Conservation (phyloP, 768 basidiomycete species). For the Strobilomyces echinocephalus region DNA sequence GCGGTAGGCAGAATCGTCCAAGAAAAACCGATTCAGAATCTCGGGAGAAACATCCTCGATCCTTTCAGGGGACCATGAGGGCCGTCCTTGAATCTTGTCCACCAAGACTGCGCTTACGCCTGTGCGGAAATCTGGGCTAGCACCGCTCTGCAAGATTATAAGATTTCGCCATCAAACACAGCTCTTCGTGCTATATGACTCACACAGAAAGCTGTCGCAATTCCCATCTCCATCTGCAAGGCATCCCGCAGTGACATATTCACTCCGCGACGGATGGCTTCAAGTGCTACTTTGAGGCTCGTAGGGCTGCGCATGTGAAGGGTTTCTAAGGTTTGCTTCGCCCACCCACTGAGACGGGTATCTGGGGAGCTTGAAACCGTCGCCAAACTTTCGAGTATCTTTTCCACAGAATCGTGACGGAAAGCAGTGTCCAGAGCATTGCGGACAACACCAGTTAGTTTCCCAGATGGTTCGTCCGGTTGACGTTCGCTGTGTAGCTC, state of each 20-base stretch:
- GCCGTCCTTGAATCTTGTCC: conserved; percentile 47
- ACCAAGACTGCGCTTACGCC: conserved; percentile 73
- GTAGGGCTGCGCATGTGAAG: conserved; percentile 81
- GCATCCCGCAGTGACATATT: conserved; percentile 56
- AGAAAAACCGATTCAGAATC: conserved; percentile 67
- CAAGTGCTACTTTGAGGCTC: conserved; percentile 84
- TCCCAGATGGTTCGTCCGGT: conserved; percentile 47
- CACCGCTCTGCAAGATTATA: conserved; percentile 50
- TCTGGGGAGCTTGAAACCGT: conserved; percentile 37
- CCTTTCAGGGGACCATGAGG: conserved; percentile 67
- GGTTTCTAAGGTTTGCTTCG: conserved; percentile 55
- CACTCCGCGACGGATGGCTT: conserved; percentile 71
- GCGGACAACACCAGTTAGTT: conserved; percentile 59
- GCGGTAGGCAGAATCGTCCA: conserved; percentile 44
- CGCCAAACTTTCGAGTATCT: conserved; percentile 57
- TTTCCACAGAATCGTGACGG: conserved; percentile 60
- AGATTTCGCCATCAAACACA: conserved; percentile 12
- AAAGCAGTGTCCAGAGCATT: conserved; percentile 82
- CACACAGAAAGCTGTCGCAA: conserved; percentile 88
- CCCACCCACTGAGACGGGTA: conserved; percentile 63
- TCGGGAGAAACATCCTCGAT: conserved; percentile 56
- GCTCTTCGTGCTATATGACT: conserved; percentile 33
- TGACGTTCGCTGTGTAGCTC: conserved; percentile 56
- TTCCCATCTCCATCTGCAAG: conserved; percentile 79
- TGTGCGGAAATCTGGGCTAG: conserved; percentile 75